These are phyloP conservation scores for Mycena capillaripes DNA, from an alignment of 768 basidiomycete genomes.

Conservation along the genomic window DNA sequence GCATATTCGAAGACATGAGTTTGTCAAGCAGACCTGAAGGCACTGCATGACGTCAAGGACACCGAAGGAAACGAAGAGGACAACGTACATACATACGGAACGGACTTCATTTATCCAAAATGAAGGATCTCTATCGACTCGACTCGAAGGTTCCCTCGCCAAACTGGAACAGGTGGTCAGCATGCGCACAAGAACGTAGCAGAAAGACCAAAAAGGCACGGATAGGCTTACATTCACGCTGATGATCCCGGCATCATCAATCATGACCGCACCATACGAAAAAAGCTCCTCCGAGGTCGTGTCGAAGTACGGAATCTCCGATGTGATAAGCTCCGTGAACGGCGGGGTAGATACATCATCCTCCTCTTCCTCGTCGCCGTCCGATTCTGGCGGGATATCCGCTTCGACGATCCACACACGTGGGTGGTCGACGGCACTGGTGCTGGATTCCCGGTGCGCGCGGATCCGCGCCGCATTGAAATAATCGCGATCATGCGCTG, in stretches of 20 bases:
- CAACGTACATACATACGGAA: too few species aligned
- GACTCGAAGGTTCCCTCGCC: not conserved
- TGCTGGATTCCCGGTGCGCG: too few species aligned
- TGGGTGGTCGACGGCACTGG: too few species aligned
- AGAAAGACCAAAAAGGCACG: not conserved
- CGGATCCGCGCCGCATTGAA: constrained; percentile 16
- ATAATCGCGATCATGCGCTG: constrained; percentile 25
- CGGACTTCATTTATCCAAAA: constrained; percentile 20
- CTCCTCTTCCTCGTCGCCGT: too few species aligned
- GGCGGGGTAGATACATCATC: too few species aligned
- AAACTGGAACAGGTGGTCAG: not conserved
- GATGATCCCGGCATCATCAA: not conserved
- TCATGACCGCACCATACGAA: constrained; percentile 13
- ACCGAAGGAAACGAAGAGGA: too few species aligned
- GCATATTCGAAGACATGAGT: too few species aligned
- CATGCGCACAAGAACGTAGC: not conserved
- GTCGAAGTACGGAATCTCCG: constrained; percentile 19
- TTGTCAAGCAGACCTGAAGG: too few species aligned
- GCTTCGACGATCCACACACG: too few species aligned
- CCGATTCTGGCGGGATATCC: too few species aligned
- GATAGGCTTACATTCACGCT: not conserved
- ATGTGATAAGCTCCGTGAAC: not conserved
- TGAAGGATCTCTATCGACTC: constrained; percentile 16
- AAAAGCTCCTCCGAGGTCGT: constrained; percentile 16
- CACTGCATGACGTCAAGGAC: too few species aligned